phyloP scores from a whole-genome alignment of 2,329 filamentous ascomycete genomes.

The Pseudovirgaria hyperparasitica region DNA sequence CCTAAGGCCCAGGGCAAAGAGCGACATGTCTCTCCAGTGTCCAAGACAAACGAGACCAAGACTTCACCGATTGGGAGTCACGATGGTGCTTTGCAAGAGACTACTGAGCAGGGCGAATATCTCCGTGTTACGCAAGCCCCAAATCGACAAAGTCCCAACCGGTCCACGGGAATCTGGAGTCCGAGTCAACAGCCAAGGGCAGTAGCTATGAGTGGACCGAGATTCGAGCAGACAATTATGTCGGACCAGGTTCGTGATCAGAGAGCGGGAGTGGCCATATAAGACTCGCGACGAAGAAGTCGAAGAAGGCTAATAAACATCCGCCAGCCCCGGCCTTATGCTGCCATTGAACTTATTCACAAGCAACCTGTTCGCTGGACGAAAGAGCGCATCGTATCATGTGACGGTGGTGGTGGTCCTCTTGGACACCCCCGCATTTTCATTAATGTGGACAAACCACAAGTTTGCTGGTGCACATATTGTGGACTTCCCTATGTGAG shows the following conservation, averaged over 20 bases:
- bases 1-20: conserved; percentile 35
- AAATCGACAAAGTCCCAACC: conserved; percentile 67
- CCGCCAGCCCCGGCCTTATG: conserved; percentile 66
- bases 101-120: conserved; percentile 40
- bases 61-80: conserved; percentile 35
- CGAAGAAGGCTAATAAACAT: conserved; percentile 8
- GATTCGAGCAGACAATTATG: conserved; percentile 97
- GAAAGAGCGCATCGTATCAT: conserved; percentile 67
- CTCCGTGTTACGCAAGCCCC: conserved; percentile 63
- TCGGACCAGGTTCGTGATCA: conserved; percentile 61
- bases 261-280: too few relatives aligned
- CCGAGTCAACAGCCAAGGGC: conserved; percentile 70
- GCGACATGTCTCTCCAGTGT: too few relatives aligned
- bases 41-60: conserved; percentile 47
- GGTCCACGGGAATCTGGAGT: conserved; percentile 68
- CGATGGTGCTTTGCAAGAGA: conserved; percentile 44
- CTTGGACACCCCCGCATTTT: conserved; percentile 86
- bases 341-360: conserved; percentile 93
- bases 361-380: conserved; percentile 90
- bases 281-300: neutral
- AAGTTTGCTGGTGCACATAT: conserved; percentile 84
- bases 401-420: conserved; percentile 85
- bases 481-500: conserved; percentile 88
- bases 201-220: conserved; percentile 79
- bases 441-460: conserved; percentile 95